Base-by-base conservation (phyloP, 2,329 filamentous ascomycete species). In the Aspergillus phoenicis region DNA sequence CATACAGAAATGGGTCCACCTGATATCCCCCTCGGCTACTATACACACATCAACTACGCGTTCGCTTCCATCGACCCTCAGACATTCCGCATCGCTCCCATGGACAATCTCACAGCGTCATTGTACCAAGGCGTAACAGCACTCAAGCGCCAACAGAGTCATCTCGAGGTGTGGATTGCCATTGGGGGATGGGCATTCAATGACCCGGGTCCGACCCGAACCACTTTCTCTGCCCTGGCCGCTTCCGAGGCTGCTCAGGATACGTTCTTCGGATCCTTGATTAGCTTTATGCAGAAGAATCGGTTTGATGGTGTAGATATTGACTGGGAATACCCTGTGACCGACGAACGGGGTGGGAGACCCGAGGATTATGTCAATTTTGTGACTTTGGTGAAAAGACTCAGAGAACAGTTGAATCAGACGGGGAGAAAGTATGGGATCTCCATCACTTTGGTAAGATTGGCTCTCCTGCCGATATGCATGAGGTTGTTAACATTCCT, bases 11-110 rank as follows among this genome's bases (percentile, higher is more conserved):
- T 68, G 47, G 52, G 36, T 8, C 66, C 69, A 0, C 53, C 67
- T 24, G 52, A 68, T 22, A 66, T 70, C 47, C 66, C 66, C 8
- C 55, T 64, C 26, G 69, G 61, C 28, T 45, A 65, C 24, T 71
- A 72, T 13, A 71, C 63, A 0, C 68, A 76, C 48, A 39, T 78
- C 52, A 77, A 77, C 61, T 77, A 71, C 41, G 77, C 81, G 0
- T 83, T 82, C 61, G 77, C 75, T 2, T 73, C 72, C 13, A 76
- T 83, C 52, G 71, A 82, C 41, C 77, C 80, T 0, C 54, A 49
- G 0, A 73, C 71, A 1, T 81, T 69, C 51, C 58, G 63, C 0
- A 60, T 71, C 2, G 56, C 59, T 0, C 69, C 77, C 0, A 73
- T 73, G 64, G 65, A 69, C n/a, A 20, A 55, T 3, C 55, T 59